Conservation (phyloP, 345 rosid genomes). For the Schrenkiella parvula region DNA sequence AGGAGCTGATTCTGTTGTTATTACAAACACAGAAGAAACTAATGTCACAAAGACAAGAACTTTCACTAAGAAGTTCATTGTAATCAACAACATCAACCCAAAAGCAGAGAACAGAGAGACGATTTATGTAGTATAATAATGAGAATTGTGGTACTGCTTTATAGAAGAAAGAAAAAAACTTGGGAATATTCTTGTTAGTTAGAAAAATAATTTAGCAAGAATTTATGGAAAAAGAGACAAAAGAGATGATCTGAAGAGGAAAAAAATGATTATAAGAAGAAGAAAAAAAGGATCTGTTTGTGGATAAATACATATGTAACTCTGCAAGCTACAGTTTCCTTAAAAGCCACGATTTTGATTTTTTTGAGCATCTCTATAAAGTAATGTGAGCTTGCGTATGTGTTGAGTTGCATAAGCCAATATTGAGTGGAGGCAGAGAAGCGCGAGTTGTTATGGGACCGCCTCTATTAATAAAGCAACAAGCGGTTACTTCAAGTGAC, state of each 20-base stretch:
- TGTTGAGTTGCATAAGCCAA: neutral
- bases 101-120: neutral
- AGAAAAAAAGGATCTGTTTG: neutral
- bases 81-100: neutral
- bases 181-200: neutral
- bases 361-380: constrained; percentile 21
- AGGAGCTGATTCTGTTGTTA: constrained; percentile 49
- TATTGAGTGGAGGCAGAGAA: constrained; percentile 11
- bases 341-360: constrained; percentile 26
- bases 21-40: constrained; percentile 10
- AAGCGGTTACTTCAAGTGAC: constrained; percentile 29
- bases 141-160: neutral
- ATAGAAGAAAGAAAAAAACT: neutral
- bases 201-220: constrained; percentile 3
- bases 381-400: neutral
- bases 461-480: neutral
- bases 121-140: neutral
- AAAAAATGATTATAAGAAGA: neutral
- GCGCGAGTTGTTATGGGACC: constrained; percentile 22
- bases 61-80: constrained; percentile 8
- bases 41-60: constrained; percentile 1
- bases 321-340: constrained; percentile 28
- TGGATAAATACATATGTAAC: neutral
- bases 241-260: constrained; percentile 1
- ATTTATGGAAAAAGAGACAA: constrained; percentile 13